A percentile compares a stretch with the other conserved stretches of the same genome.
These are phyloP conservation scores for Cyanodermella asteris DNA, from an alignment of 2,329 filamentous ascomycete genomes.

Conservation along the genomic window DNA sequence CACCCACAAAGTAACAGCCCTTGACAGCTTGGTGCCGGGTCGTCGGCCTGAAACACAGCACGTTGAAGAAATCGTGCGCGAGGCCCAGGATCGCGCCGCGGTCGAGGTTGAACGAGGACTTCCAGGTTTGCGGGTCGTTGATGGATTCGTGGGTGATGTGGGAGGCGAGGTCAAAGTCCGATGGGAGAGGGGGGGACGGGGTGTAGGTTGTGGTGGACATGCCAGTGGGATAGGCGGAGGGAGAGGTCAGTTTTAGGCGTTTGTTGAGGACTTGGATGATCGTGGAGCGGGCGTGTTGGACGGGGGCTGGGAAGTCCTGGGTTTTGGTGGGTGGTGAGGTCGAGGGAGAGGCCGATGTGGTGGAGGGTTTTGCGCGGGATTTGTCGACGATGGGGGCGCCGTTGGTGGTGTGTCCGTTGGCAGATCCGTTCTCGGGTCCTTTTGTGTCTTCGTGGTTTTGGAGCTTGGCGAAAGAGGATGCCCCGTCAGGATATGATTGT, in stretches of 20 bases:
- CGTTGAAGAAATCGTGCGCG: conserved; percentile 44
- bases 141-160: conserved; percentile 38
- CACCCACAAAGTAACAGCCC: conserved; percentile 47
- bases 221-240: too few species aligned
- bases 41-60: conserved; percentile 14
- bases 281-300: conserved; percentile 33
- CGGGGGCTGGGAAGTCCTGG: conserved; percentile 42
- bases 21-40: conserved; percentile 12
- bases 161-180: conserved; percentile 20
- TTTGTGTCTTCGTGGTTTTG: too few species aligned
- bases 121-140: conserved; percentile 46
- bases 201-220: too few species aligned
- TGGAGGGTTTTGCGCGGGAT: too few species aligned
- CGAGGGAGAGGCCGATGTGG: too few species aligned
- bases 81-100: conserved; percentile 53
- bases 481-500: too few species aligned
- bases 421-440: too few species aligned
- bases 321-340: too few species aligned
- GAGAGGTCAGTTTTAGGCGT: too few species aligned
- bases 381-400: conserved; percentile 12
- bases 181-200: too few species aligned
- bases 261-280: conserved; percentile 38
- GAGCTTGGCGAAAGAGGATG: too few species aligned
- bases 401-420: too few species aligned
- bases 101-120: conserved; percentile 48